These are phyloP conservation scores for Lactarius hatsudake DNA, from an alignment of 768 basidiomycete genomes.

Conservation along the genomic window DNA sequence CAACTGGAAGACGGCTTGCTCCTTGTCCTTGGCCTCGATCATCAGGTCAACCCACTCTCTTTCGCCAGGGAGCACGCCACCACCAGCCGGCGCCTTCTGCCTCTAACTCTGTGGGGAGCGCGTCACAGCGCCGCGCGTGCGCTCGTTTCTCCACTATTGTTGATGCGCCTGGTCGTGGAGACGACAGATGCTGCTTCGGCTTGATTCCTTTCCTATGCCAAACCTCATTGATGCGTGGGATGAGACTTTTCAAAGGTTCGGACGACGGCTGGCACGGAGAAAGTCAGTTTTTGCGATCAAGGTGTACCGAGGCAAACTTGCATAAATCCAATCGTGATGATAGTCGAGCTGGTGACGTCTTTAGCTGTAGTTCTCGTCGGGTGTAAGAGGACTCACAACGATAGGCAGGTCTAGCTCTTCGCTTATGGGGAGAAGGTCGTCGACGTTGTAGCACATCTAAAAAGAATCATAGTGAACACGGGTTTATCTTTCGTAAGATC, in stretches of 20 bases:
- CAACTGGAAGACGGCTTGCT: slow-evolving; percentile 87
- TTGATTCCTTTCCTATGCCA: slow-evolving; percentile 75
- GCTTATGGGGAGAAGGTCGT: slow-evolving; percentile 84
- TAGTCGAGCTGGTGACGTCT: slow-evolving; percentile 47
- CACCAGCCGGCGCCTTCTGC: slow-evolving; percentile 26
- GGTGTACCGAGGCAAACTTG: slow-evolving; percentile 46
- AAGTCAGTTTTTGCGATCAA: not conserved
- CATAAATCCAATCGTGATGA: slow-evolving; percentile 73
- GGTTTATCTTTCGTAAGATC: not conserved
- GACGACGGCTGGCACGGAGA: slow-evolving; percentile 33
- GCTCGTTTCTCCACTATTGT: slow-evolving; percentile 83
- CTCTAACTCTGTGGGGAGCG: slow-evolving; percentile 68
- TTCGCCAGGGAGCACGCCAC: slow-evolving; percentile 16
- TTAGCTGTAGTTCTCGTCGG: slow-evolving; percentile 35
- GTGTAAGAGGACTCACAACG: slow-evolving; percentile 53
- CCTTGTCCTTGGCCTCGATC: slow-evolving; percentile 94
- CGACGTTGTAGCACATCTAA: slow-evolving; percentile 81
- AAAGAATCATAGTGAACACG: not conserved
- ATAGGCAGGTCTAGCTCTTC: slow-evolving; percentile 68
- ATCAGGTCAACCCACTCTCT: slow-evolving; percentile 60
- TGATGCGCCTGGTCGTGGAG: slow-evolving; percentile 81
- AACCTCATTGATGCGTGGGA: slow-evolving; percentile 69
- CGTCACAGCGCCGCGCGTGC: slow-evolving; percentile 79
- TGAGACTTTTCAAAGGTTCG: slow-evolving; percentile 58
- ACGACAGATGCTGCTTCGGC: slow-evolving; percentile 91